Conservation (phyloP, 2,329 filamentous ascomycete genomes). For the Colletotrichum sidae region DNA sequence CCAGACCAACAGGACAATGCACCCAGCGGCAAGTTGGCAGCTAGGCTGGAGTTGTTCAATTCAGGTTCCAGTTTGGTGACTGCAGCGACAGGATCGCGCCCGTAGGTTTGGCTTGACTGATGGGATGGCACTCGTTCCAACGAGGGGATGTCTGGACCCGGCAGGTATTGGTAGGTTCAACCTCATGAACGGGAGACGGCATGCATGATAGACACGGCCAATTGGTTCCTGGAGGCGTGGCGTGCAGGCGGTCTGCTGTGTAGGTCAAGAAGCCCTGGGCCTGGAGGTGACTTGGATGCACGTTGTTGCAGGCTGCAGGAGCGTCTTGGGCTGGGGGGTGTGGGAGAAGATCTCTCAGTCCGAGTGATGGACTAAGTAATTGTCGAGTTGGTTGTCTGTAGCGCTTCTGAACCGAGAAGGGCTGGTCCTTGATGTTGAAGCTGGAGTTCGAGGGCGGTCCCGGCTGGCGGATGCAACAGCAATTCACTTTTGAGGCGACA, state of each 20-base stretch:
- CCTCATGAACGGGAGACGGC: conserved; percentile 56
- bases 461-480: conserved; percentile 24
- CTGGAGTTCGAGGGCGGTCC: conserved; percentile 12
- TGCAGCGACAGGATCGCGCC: conserved; percentile 31
- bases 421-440: conserved; percentile 27
- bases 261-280: conserved; percentile 47
- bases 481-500: conserved; percentile 21
- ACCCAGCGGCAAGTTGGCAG: conserved; percentile 9
- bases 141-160: conserved; percentile 46
- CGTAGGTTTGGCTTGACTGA: conserved; percentile 29
- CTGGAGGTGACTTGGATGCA: conserved; percentile 46
- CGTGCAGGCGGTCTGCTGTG: conserved; percentile 48
- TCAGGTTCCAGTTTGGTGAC: conserved; percentile 29
- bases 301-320: conserved; percentile 38
- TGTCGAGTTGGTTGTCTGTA: conserved; percentile 30
- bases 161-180: conserved; percentile 48
- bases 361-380: conserved; percentile 11
- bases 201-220: conserved; percentile 60
- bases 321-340: conserved; percentile 41
- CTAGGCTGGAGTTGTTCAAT: conserved; percentile 26
- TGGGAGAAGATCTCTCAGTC: conserved; percentile 39
- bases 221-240: conserved; percentile 50
- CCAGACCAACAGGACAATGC: conserved; percentile 13
- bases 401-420: conserved; percentile 28
- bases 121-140: conserved; percentile 40